Conservation (phyloP, 495 filamentous ascomycete genomes). For the Bacidia gigantensis region DNA sequence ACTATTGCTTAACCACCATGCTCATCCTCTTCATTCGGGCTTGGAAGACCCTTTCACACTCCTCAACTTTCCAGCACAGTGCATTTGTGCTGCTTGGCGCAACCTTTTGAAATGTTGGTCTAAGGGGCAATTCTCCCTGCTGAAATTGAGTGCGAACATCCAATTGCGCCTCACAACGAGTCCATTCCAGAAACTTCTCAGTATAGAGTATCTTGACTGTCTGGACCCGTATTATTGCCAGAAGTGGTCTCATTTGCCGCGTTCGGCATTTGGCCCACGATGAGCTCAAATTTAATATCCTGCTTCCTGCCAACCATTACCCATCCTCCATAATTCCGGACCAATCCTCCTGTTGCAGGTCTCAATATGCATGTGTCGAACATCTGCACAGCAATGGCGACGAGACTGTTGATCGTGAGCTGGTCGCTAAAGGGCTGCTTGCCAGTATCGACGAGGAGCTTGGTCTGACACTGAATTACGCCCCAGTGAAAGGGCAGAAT, state of each 20-base stretch:
- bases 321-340: background rate
- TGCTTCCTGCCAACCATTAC: background rate
- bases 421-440: background rate
- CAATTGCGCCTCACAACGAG: background rate
- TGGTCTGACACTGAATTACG: background rate
- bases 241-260: background rate
- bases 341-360: background rate
- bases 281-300: background rate
- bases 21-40: too few species aligned
- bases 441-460: background rate
- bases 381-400: background rate
- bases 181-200: background rate
- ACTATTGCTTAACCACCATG: too few species aligned
- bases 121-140: too few species aligned
- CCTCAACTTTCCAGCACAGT: too few species aligned
- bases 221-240: background rate
- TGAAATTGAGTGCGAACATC: background rate
- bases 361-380: background rate
- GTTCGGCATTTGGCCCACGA: background rate
- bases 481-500: background rate
- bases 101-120: too few species aligned
- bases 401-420: background rate
- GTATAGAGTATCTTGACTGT: background rate
- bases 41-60: too few species aligned
- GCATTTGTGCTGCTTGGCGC: too few species aligned